Evolutionary conservation across 2,329 filamentous ascomycete genomes (phyloP).

Genomic region (Fonsecaea erecta): DNA sequence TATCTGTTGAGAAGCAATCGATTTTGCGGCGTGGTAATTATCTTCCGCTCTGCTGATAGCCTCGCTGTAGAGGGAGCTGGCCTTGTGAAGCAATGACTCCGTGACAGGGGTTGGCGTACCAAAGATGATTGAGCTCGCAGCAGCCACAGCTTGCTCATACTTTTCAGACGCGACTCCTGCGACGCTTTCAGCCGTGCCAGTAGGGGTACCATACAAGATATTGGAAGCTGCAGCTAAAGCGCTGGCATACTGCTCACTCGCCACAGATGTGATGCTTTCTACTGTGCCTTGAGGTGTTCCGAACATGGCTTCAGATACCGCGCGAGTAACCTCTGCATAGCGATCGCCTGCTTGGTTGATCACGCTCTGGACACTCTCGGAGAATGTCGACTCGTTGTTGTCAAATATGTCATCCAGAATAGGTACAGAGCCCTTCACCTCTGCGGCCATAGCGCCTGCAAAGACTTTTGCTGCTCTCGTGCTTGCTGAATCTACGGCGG

Average conservation of each 20-base stretch:
- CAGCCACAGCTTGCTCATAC: slow-evolving; percentile 62
- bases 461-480: slow-evolving; percentile 27
- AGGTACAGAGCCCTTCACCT: slow-evolving; percentile 52
- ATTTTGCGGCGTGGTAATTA: slow-evolving; percentile 70
- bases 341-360: slow-evolving; percentile 58
- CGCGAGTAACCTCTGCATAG: slow-evolving; percentile 59
- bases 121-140: slow-evolving; percentile 62
- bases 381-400: slow-evolving; percentile 53
- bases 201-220: slow-evolving; percentile 57
- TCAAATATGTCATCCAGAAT: slow-evolving; percentile 57
- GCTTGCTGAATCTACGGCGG: slow-evolving; percentile 23
- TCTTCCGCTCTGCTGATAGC: slow-evolving; percentile 69
- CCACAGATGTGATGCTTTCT: slow-evolving; percentile 59
- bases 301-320: slow-evolving; percentile 61
- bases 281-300: slow-evolving; percentile 53
- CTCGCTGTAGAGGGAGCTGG: slow-evolving; percentile 61
- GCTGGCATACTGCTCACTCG: slow-evolving; percentile 61
- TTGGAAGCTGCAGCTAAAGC: slow-evolving; percentile 63
- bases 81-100: slow-evolving; percentile 46
- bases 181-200: slow-evolving; percentile 51
- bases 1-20: slow-evolving; percentile 68
- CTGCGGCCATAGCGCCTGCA: slow-evolving; percentile 54
- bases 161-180: slow-evolving; percentile 59
- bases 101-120: slow-evolving; percentile 52
- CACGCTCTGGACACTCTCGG: slow-evolving; percentile 57